Evolutionary conservation across 1,284 basidiomycete species (phyloP), one percentile per base, ranked within the genome.

Genomic region (Pseudozyma thailandica): DNA sequence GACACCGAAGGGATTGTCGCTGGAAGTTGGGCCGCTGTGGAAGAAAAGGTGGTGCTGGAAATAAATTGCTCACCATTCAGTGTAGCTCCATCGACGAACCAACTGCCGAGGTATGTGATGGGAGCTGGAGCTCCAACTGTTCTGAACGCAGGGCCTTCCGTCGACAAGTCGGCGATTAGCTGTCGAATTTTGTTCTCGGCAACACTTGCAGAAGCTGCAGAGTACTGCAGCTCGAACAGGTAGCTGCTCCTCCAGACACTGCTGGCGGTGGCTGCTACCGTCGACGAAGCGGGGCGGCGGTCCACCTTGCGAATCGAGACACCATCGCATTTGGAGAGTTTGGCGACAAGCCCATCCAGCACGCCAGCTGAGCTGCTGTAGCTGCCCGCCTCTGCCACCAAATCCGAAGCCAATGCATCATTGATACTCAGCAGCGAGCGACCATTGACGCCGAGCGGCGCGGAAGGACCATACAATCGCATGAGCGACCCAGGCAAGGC

Each of bases 241-340:
- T 73, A 73, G 37, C 52, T 60, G 44, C 64, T 43, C 33, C 51
- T 49, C 71, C 71, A 73, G 15, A 64, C 48, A 51, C 60, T 64
- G 52, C 50, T 37, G 1, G 42, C 43, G 2, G 10, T 39, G 1
- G 44, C 23, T 18, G 49, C 50, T 3, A 33, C 21, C 12, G 44
- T 54, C 18, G 64, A 62, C 23, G n/a, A n/a, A n/a, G 59, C 57
- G 3, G 71, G 60, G 16, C 71, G 55, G 23, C 60, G 60, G 25
- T 69, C 65, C 18, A 69, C 43, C 53, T 73, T 73, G 27, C 71
- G 64, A 6, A 73, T 39, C 28, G 51, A 53, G 12, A 68, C 30
- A 20, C 52, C 46, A 20, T 49, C 38, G 31, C 55, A 13, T 26
- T 49, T 44, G 6, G 25, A 10, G 16, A 72, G 50, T 39, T 62